Base-by-base conservation (phyloP, 306 rosid genomes). In the Prunus campanulata region DNA sequence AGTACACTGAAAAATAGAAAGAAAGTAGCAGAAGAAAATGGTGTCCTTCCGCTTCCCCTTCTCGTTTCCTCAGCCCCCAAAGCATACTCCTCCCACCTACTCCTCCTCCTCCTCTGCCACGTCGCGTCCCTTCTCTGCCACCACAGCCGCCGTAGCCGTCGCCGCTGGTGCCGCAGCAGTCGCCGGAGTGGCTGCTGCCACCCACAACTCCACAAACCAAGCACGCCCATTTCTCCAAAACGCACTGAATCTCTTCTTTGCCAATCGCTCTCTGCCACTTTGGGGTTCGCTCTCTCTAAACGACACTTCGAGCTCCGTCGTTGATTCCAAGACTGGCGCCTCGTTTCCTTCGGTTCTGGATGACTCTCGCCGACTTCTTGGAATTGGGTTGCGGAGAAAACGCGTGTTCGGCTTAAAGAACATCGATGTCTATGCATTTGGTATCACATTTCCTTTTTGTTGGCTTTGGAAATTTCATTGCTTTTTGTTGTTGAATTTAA, bases 341-440 rank as follows among this genome's bases (percentile, higher is more conserved):
- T 80, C 91, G 5, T 95, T 95, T 77, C 97, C 96, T 54, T 85
- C 97, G 3, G 71, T 83, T 55, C 74, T 92, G 7, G 83, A 66
- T n/a, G 83, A 81, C 77, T 90, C 98, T 72, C 92, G 70, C 75
- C 79, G 78, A 52, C 93, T 95, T 25, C 88, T 89, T 9, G 97
- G 98, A 49, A 88, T 90, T 86, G 98, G 98, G 44, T 65, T 92
- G 64, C 83, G 98, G 51, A 92, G 72, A 78, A 95, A 95, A 85
- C 66, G 83, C 66, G 12, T 95, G 49, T 81, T 95, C 48, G 98
- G 97, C 13, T 76, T 95, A 76, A 95, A 90, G 87, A 92, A 90
- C 82, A 90, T 95, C 76, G 89, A 92, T 80, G 96, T 95, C 59
- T 95, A 95, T 72, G 97, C 96, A 72, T 95, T 80, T 74, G 98